Evolutionary conservation across 768 basidiomycete genomes (phyloP), one percentile per base, ranked within the genome.

Genomic region (Inosperma sp.): DNA sequence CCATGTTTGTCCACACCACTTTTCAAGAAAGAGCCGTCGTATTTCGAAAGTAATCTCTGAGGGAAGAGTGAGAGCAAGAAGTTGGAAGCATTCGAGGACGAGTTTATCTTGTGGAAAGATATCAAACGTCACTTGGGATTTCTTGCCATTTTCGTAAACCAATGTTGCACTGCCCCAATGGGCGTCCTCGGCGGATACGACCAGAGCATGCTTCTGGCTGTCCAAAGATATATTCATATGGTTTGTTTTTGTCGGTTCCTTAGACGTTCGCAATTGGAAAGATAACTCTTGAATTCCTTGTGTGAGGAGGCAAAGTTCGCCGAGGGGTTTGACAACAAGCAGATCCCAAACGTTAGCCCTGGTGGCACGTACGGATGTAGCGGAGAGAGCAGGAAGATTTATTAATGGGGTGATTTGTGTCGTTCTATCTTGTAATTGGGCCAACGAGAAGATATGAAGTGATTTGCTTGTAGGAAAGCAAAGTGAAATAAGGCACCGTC

Each of bases 271-370:
- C 57, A 78, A 29, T 31, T 63, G 56, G 16, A 79, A 61, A 19
- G 73, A 71, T 8, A 81, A 49, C 56, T 75, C 72, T 35, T 63
- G 60, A 16, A 63, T 57, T 1, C 84, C 86, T 55, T 88, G 84
- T 0, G 84, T 88, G 31, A 86, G 65, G 3, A 93, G 60, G 0
- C 70, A 65, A 8, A 91, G 65, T 7, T 64, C 64, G 25, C 81
- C 75, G 40, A 79, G 72, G 3, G 81, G 75, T 41, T 77, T 80
- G 41, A 90, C 65, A 13, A 86, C 66, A 4, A 95, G 66, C 8
- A 93, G 69, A 64, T 96, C 93, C 62, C 74, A 74, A 12, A 90
- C 72, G 12, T 73, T 68, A 6, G 68, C 67, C 16, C 93, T 80
- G 3, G 85, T 86, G 2, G 82, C 78, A 16, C 77, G 71, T 31